phyloP scores from a whole-genome alignment of 2,329 filamentous ascomycete species.

The Ascochyta clinopodiicola region DNA sequence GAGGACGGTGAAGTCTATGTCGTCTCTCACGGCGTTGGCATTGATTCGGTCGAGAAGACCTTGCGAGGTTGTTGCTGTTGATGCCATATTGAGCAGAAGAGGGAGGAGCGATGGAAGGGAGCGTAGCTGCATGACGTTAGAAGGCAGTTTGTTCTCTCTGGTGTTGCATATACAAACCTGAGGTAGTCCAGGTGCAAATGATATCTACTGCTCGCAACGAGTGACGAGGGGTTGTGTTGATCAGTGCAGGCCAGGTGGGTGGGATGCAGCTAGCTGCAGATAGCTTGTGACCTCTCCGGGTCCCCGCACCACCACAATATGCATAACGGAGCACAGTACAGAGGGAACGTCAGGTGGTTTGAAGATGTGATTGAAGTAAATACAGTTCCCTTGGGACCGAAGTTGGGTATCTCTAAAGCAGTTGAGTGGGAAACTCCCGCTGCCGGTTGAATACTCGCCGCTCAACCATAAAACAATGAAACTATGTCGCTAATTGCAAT shows the following conservation, averaged over 20 bases:
- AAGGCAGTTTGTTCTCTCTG: not conserved
- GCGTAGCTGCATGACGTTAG: slow-evolving; percentile 4
- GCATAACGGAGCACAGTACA: not conserved
- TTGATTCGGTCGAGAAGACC: slow-evolving; percentile 18
- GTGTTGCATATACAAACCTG: not conserved
- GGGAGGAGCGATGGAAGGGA: not conserved
- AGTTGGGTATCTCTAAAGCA: slow-evolving; percentile 18
- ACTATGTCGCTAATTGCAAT: slow-evolving; percentile 16
- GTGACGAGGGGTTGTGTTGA: not conserved
- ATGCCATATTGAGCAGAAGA: slow-evolving; percentile 3
- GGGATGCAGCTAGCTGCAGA: slow-evolving; percentile 8
- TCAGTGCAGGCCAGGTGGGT: not conserved
- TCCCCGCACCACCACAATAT: slow-evolving; percentile 6
- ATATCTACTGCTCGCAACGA: not conserved
- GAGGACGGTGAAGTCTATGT: slow-evolving; percentile 39
- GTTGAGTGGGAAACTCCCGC: slow-evolving; percentile 5
- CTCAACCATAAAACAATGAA: slow-evolving; percentile 8
- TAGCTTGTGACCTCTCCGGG: not conserved
- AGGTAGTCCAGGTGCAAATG: not conserved
- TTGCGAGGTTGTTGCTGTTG: slow-evolving; percentile 1
- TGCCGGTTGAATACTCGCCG: slow-evolving; percentile 11
- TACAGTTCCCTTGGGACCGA: slow-evolving; percentile 4
- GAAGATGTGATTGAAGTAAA: slow-evolving; percentile 11
- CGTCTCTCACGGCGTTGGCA: slow-evolving; percentile 18
- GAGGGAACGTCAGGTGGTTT: not conserved